These are phyloP conservation scores for Trichoderma citrinoviride DNA, from an alignment of 2,329 filamentous ascomycete species.

Conservation along the genomic window DNA sequence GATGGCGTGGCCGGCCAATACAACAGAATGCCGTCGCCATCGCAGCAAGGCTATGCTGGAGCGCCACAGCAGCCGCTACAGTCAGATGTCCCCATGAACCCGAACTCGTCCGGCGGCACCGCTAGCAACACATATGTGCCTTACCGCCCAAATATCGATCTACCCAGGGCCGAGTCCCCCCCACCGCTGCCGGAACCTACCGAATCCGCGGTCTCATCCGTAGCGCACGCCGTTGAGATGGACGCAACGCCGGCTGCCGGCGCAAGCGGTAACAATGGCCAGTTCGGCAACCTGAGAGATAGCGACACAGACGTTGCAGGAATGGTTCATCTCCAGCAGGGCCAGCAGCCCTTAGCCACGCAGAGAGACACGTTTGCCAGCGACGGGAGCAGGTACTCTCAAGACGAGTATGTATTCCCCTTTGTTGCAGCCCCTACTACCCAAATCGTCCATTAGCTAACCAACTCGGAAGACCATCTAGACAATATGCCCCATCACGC, in stretches of 20 bases:
- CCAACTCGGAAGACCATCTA: constrained; percentile 16
- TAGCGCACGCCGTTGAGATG: constrained; percentile 76
- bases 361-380: constrained; percentile 55
- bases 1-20: constrained; percentile 35
- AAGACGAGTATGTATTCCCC: constrained; percentile 60
- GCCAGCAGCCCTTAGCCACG: constrained; percentile 30
- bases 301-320: constrained; percentile 71
- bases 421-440: not conserved
- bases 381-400: constrained; percentile 69
- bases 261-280: constrained; percentile 41
- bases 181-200: constrained; percentile 55
- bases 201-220: constrained; percentile 32
- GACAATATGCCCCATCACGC: constrained; percentile 56
- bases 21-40: constrained; percentile 35
- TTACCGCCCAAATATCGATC: constrained; percentile 44
- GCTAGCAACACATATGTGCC: constrained; percentile 38
- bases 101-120: constrained; percentile 31
- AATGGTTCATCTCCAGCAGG: constrained; percentile 69
- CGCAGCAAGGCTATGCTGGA: constrained; percentile 30
- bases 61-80: constrained; percentile 32
- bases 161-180: constrained; percentile 62
- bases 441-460: not conserved
- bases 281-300: constrained; percentile 52
- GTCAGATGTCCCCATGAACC: constrained; percentile 34
- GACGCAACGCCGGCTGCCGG: constrained; percentile 57